Conservation (phyloP, 208 protist genomes). For the Porcisia deanei region DNA sequence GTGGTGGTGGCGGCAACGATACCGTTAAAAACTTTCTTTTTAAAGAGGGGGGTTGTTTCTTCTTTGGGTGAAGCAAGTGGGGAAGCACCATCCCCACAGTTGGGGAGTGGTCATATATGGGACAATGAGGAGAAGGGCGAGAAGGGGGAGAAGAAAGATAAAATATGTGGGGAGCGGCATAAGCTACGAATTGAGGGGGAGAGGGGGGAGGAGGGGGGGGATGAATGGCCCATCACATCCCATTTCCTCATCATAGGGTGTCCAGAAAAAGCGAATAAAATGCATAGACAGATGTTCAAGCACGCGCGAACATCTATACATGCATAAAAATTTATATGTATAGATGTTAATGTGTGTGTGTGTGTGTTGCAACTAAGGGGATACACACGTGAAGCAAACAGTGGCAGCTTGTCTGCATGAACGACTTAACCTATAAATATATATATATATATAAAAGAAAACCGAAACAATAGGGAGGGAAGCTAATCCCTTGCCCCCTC, state of each 20-base stretch:
- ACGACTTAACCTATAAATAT: neutral
- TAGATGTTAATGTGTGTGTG: conserved; percentile 1
- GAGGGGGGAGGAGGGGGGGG: too few relatives aligned
- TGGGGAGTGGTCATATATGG: neutral
- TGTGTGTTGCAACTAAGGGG: neutral
- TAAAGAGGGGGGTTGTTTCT: too few relatives aligned
- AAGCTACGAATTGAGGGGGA: neutral
- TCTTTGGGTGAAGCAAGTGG: too few relatives aligned
- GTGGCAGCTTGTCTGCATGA: too few relatives aligned
- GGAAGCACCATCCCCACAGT: too few relatives aligned
- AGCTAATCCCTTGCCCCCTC: neutral
- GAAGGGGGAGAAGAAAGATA: neutral
- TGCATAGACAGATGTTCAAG: neutral
- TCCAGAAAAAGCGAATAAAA: neutral
- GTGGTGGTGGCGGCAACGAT: too few relatives aligned
- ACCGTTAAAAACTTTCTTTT: too few relatives aligned
- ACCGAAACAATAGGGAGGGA: neutral
- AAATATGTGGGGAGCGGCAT: neutral
- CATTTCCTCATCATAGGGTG: neutral
- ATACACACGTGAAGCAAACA: too few relatives aligned
- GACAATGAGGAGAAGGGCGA: neutral
- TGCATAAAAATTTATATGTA: conserved; percentile 3
- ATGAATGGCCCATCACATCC: neutral
- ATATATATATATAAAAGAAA: neutral
- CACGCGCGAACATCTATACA: neutral